These are phyloP conservation scores for Fomitopsis serialis DNA, from an alignment of 768 basidiomycete genomes.

Conservation along the genomic window DNA sequence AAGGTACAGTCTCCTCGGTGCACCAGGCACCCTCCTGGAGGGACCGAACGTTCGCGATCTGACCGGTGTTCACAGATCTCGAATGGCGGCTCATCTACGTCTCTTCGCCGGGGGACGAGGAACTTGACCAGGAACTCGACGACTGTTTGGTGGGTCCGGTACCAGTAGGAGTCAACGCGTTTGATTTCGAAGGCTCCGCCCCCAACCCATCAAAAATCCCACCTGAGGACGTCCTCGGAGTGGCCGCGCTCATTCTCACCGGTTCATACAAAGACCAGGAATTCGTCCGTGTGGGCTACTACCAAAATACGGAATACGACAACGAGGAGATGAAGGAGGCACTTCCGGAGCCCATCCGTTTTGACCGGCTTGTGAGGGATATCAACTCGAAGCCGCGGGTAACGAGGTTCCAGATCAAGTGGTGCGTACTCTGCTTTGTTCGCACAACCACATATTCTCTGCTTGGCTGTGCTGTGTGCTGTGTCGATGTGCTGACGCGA, in stretches of 20 bases:
- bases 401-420: conserved; percentile 87
- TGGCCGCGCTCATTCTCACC: conserved; percentile 94
- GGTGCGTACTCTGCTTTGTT: conserved; percentile 39
- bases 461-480: conserved; percentile 6
- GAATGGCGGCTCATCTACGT: conserved; percentile 99
- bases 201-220: conserved; percentile 86
- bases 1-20: conserved; percentile 52
- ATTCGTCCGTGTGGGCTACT: conserved; percentile 99
- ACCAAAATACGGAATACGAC: conserved; percentile 98
- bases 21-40: too few species aligned
- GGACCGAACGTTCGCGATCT: background rate
- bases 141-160: conserved; percentile 97
- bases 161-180: conserved; percentile 93
- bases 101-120: conserved; percentile 85
- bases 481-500: background rate
- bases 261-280: conserved; percentile 96
- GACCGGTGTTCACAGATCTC: conserved; percentile 53
- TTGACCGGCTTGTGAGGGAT: conserved; percentile 79
- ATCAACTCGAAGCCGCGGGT: conserved; percentile 91
- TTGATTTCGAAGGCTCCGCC: conserved; percentile 88
- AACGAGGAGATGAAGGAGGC: conserved; percentile 84
- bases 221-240: conserved; percentile 85
- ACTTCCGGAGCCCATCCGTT: conserved; percentile 62
- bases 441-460: background rate
- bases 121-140: conserved; percentile 95